Base-by-base conservation (phyloP, 768 basidiomycete species). In the Steccherinum ochraceum region DNA sequence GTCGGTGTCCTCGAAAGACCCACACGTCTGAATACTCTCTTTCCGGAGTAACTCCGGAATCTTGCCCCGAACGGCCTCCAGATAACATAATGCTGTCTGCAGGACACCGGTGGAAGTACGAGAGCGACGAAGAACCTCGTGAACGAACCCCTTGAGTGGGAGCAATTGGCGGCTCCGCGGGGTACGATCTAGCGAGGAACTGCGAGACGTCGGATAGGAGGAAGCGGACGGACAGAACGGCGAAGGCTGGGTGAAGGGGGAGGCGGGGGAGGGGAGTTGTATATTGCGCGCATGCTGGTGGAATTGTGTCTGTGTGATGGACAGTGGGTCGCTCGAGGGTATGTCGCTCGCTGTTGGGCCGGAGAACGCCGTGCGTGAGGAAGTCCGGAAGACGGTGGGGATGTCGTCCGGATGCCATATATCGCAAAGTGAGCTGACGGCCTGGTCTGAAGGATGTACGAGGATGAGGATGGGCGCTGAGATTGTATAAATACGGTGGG, bases 91-190 rank as follows among this genome's bases (percentile, higher is more conserved):
- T 0, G 93, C 92, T 0, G 90, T 88, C 63, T 94, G 91, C 5
- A 95, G 75, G 3, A 92, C 88, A 41, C 77, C 80, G 40, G 84
- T 87, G 3, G 89, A 87, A 0, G 91, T 93, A 44, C 89, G 79
- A 12, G 89, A 93, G 30, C 93, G 85, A 47, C 89, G 79, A 12
- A 95, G 76, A 5, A 93, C 87, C 67, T 95, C 91, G 62, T 90
- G 86, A 24, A 95, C 89, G 59, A 95, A 95, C 3, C 77, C 73
- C 56, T 79, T 83, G 56, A 90, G 76, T 5, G 86, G 83, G 5
- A 80, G 69, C 16, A 80, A 62, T 44, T 73, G 71, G 55, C 62
- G 58, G 11, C 49, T 51, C 11, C 45, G 48, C 30, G 60, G 12
- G 59, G 55, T 24, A 48, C 35, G 58, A 55, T 30, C 50, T 26